These are phyloP conservation scores for Funneliformis mosseae DNA, from an alignment of 192 early-diverging fungal genomes.

Conservation along the genomic window DNA sequence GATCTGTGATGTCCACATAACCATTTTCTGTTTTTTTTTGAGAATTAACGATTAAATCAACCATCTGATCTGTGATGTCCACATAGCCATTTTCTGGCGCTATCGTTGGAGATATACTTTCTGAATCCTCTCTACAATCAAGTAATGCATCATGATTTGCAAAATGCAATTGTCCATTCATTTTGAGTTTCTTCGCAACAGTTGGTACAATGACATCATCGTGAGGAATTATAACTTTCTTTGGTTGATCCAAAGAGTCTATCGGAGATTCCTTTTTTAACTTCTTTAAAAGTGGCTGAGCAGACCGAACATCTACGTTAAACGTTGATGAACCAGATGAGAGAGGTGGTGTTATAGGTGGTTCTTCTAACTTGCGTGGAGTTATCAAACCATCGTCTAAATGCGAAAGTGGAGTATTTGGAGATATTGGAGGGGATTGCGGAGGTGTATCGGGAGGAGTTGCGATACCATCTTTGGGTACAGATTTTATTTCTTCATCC, in stretches of 20 bases:
- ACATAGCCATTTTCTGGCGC: constrained; percentile 10
- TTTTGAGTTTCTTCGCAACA: constrained; percentile 26
- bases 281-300: too few relatives aligned
- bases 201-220: constrained; percentile 32
- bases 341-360: not conserved
- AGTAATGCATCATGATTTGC: constrained; percentile 18
- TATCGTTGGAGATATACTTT: not conserved
- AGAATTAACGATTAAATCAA: not conserved
- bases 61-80: constrained; percentile 24
- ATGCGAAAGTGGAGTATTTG: not conserved
- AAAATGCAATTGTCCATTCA: constrained; percentile 19
- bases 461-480: not conserved
- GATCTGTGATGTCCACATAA: constrained; percentile 24
- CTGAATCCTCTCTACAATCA: not conserved
- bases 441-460: constrained; percentile 25
- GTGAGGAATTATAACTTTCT: constrained; percentile 17
- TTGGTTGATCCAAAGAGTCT: not conserved
- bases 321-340: not conserved
- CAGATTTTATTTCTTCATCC: not conserved
- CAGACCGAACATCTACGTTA: too few relatives aligned
- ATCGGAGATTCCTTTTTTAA: not conserved
- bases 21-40: not conserved
- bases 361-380: not conserved
- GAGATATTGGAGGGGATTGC: not conserved
- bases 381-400: not conserved